Conservation (phyloP, 106 monocot species). For the Posidonia australis region DNA sequence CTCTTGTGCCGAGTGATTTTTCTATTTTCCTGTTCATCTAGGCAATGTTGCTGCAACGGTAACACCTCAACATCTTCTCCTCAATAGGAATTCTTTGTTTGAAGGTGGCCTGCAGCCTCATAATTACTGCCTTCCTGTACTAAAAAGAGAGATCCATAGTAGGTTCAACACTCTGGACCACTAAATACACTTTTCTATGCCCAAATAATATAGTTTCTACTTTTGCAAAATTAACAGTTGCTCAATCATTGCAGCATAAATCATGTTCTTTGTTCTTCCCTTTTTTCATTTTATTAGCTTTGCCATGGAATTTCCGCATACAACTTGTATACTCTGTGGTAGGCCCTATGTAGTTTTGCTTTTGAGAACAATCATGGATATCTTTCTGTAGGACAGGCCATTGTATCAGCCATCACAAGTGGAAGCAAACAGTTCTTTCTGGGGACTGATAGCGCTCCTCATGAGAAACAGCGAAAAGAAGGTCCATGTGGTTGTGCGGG, state of each 20-base stretch:
- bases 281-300: no score
- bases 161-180: slow-evolving; percentile 17
- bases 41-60: slow-evolving; percentile 84
- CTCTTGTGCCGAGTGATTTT: neutral
- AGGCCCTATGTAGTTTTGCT: neutral
- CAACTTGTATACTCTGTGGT: neutral
- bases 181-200: neutral
- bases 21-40: slow-evolving; percentile 10
- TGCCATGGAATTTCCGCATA: neutral
- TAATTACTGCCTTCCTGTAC: slow-evolving; percentile 87
- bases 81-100: slow-evolving; percentile 92
- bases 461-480: slow-evolving; percentile 71
- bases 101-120: slow-evolving; percentile 91
- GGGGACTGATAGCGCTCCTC: slow-evolving; percentile 94
- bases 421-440: slow-evolving; percentile 83
- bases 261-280: no score
- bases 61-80: slow-evolving; percentile 90
- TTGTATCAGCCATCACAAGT: slow-evolving; percentile 85
- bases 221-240: neutral
- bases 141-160: slow-evolving; percentile 94
- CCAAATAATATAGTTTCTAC: neutral
- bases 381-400: slow-evolving; percentile 53
- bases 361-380: neutral
- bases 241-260: no score
- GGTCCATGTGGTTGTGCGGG: slow-evolving; percentile 90